These are phyloP conservation scores for Radiomyces spectabilis DNA, from an alignment of 192 early-diverging fungal genomes.

Conservation along the genomic window DNA sequence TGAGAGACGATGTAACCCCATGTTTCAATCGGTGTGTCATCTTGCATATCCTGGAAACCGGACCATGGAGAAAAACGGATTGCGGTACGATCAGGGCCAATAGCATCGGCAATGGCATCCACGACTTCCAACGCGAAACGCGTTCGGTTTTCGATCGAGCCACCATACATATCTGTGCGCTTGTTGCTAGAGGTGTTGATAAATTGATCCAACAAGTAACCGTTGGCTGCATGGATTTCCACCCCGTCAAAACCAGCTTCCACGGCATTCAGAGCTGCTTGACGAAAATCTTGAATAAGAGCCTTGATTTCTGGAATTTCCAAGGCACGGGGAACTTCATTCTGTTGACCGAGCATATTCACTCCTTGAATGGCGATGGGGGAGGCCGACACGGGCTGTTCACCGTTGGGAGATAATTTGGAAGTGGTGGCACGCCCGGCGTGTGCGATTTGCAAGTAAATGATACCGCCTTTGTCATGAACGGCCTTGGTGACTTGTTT, in stretches of 20 bases:
- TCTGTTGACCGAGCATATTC: neutral
- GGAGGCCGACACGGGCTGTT: constrained; percentile 7
- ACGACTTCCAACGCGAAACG: constrained; percentile 14
- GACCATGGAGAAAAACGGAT: constrained; percentile 24
- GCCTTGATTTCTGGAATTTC: neutral
- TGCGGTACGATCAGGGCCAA: constrained; percentile 13
- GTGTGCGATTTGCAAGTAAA: constrained; percentile 50
- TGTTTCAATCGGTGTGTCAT: constrained; percentile 15
- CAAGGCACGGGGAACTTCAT: constrained; percentile 7
- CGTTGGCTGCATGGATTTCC: constrained; percentile 86
- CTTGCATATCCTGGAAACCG: constrained; percentile 23
- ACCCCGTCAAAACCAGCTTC: constrained; percentile 80
- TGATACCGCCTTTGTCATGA: constrained; percentile 43
- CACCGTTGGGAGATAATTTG: neutral
- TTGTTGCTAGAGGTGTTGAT: constrained; percentile 69
- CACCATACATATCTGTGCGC: constrained; percentile 46
- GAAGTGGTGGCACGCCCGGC: constrained; percentile 1
- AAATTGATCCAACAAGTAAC: constrained; percentile 80
- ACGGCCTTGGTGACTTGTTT: constrained; percentile 44
- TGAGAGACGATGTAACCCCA: constrained; percentile 14
- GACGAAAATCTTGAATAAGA: neutral
- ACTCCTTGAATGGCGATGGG: constrained; percentile 8
- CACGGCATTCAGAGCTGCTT: constrained; percentile 57
- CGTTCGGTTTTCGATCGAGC: constrained; percentile 14
- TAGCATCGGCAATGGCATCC: constrained; percentile 7